phyloP scores from a whole-genome alignment of 495 filamentous ascomycete species.

The Sporormia fimetaria region DNA sequence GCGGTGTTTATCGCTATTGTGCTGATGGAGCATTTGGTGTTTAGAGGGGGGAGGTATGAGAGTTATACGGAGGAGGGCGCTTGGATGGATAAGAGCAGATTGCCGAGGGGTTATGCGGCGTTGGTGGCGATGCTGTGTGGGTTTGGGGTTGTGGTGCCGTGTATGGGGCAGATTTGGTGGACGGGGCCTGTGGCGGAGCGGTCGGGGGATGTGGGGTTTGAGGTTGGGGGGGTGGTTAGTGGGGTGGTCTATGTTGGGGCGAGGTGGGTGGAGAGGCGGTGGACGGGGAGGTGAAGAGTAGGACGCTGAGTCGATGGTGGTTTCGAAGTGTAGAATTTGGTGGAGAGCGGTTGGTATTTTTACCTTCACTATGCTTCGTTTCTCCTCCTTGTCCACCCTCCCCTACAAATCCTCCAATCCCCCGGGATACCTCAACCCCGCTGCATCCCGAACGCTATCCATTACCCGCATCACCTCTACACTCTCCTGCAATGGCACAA shows the following conservation, averaged over 20 bases:
- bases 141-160: slow-evolving; percentile 39
- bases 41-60: slow-evolving; percentile 26
- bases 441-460: slow-evolving; percentile 76
- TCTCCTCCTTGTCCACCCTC: too few relatives aligned
- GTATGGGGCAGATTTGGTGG: slow-evolving; percentile 47
- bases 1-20: slow-evolving; percentile 43
- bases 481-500: slow-evolving; percentile 67
- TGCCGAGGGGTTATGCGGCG: slow-evolving; percentile 42
- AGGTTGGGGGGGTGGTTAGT: slow-evolving; percentile 42
- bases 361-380: too few relatives aligned
- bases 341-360: too few relatives aligned
- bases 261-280: slow-evolving; percentile 6
- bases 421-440: slow-evolving; percentile 66
- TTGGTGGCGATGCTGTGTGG: slow-evolving; percentile 27
- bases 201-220: slow-evolving; percentile 49
- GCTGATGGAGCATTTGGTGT: slow-evolving; percentile 40
- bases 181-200: slow-evolving; percentile 43
- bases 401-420: slow-evolving; percentile 66
- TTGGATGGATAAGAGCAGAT: slow-evolving; percentile 37
- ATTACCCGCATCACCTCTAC: slow-evolving; percentile 89
- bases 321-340: too few relatives aligned
- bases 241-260: slow-evolving; percentile 34
- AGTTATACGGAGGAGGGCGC: slow-evolving; percentile 36
- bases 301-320: too few relatives aligned
- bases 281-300: slow-evolving; percentile 13